phyloP scores from a whole-genome alignment of 352 stramenopile species.

The Pythium brachiatum region DNA sequence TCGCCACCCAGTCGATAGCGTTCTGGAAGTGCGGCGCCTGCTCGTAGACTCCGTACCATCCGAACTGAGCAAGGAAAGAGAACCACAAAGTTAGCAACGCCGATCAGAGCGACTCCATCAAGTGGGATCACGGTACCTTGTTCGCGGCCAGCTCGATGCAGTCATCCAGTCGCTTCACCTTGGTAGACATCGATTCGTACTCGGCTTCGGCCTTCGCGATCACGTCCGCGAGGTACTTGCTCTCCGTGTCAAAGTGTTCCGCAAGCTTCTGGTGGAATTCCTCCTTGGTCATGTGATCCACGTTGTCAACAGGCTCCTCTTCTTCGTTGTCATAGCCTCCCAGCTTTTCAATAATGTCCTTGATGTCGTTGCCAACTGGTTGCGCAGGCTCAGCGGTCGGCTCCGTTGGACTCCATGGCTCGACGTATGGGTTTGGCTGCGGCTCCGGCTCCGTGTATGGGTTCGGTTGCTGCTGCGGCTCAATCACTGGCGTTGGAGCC shows the following conservation, averaged over 20 bases:
- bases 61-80: slow-evolving; percentile 33
- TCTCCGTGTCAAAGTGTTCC: slow-evolving; percentile 29
- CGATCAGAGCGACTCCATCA: not conserved
- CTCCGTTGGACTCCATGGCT: not conserved
- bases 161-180: slow-evolving; percentile 34
- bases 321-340: slow-evolving; percentile 20
- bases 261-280: slow-evolving; percentile 38
- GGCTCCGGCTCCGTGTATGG: not conserved
- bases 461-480: slow-evolving; percentile 4
- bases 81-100: slow-evolving; percentile 2
- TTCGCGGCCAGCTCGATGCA: slow-evolving; percentile 45
- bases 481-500: not conserved
- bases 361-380: slow-evolving; percentile 9
- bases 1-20: slow-evolving; percentile 43
- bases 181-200: slow-evolving; percentile 18
- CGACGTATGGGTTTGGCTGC: not conserved
- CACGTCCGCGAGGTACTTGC: slow-evolving; percentile 24
- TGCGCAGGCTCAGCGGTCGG: not conserved
- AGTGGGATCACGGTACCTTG: slow-evolving; percentile 30
- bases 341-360: slow-evolving; percentile 15
- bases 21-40: slow-evolving; percentile 41
- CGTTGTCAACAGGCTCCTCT: not conserved
- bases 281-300: slow-evolving; percentile 45
- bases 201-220: slow-evolving; percentile 26
- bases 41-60: slow-evolving; percentile 55